These are phyloP conservation scores for Botrytis elliptica DNA, from an alignment of 2,329 filamentous ascomycete species.

Conservation along the genomic window DNA sequence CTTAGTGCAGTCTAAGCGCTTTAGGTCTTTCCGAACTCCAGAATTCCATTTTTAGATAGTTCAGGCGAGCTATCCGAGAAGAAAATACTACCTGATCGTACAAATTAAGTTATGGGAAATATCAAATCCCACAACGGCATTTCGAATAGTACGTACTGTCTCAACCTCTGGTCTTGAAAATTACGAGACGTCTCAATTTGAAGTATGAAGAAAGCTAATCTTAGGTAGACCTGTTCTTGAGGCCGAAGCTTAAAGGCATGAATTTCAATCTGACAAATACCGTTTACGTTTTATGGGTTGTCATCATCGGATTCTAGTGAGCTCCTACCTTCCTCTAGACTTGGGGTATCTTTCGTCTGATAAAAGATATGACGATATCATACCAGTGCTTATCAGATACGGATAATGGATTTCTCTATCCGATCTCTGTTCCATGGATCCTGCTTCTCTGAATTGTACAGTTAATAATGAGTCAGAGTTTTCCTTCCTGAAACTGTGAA, in stretches of 20 bases:
- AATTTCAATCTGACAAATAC: not conserved
- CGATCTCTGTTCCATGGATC: not conserved
- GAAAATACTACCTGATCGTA: not conserved
- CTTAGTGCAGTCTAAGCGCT: not conserved
- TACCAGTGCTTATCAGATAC: not conserved
- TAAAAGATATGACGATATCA: not conserved
- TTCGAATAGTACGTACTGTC: not conserved
- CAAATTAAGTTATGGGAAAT: not conserved
- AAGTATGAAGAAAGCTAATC: constrained; percentile 5
- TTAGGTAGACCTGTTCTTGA: constrained; percentile 5
- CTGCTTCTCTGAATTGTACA: constrained; percentile 16
- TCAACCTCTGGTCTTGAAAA: not conserved
- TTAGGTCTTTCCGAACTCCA: not conserved
- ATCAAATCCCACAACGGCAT: not conserved
- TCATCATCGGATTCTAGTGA: not conserved
- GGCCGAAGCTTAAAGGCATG: constrained; percentile 13
- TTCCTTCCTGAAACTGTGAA: constrained; percentile 31
- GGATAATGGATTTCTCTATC: not conserved
- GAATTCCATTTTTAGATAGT: not conserved
- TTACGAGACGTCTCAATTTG: constrained; percentile 2
- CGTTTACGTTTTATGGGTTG: not conserved
- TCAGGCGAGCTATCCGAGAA: not conserved
- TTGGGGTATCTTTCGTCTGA: not conserved
- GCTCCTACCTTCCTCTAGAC: not conserved
- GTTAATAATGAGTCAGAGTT: constrained; percentile 34